Evolutionary conservation across 352 stramenopile genomes (phyloP).

Genomic region (Phytopythium sindhum): DNA sequence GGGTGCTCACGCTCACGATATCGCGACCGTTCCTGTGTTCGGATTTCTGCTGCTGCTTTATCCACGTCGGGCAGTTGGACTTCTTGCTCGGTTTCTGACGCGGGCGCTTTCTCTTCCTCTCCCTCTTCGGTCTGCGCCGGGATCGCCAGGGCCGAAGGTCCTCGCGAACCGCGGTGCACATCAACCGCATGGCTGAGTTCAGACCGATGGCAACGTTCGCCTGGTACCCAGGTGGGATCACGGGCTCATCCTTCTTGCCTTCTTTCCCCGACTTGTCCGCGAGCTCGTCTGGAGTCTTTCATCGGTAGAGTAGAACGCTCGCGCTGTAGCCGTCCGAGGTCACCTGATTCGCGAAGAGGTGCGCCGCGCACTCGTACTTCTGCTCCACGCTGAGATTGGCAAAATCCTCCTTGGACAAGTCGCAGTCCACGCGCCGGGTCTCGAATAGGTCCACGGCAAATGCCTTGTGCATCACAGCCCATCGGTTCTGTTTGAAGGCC

Average conservation of each 20-base stretch:
- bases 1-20: slow-evolving; percentile 4
- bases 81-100: no score
- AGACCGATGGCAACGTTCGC: slow-evolving; percentile 14
- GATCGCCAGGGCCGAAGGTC: no score
- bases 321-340: slow-evolving; percentile 12
- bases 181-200: slow-evolving; percentile 10
- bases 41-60: slow-evolving; percentile 6
- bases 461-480: slow-evolving; percentile 12
- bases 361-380: slow-evolving; percentile 8
- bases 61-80: slow-evolving; percentile 9
- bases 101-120: no score
- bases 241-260: no score
- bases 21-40: slow-evolving; percentile 16
- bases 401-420: background rate
- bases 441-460: slow-evolving; percentile 4
- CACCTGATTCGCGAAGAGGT: slow-evolving; percentile 13
- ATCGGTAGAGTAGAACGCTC: no score
- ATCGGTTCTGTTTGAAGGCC: slow-evolving; percentile 5
- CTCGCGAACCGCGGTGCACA: no score
- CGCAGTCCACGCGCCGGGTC: background rate
- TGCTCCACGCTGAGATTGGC: background rate
- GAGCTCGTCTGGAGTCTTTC: no score
- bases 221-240: slow-evolving; percentile 4
- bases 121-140: no score
- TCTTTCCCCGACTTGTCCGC: no score